Evolutionary conservation across 352 stramenopile species (phyloP).

Genomic region (Pythium aristosporum): DNA sequence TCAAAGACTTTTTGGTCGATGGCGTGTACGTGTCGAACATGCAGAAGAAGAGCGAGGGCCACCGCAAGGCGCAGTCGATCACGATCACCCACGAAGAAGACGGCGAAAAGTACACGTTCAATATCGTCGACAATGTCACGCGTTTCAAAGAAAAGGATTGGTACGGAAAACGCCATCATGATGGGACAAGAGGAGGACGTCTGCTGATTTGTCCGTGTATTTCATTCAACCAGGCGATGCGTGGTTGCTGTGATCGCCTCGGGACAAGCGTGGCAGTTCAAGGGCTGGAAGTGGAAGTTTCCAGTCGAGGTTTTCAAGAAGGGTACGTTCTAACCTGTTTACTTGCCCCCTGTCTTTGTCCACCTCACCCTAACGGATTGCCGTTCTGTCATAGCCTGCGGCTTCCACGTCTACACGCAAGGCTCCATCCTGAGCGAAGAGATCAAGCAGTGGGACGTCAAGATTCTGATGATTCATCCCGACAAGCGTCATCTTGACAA

Average conservation of each 20-base stretch:
- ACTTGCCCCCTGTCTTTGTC: background rate
- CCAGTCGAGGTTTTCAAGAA: constrained; percentile 91
- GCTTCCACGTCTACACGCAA: constrained; percentile 85
- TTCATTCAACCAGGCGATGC: constrained; percentile 51
- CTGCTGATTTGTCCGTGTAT: background rate
- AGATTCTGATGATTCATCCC: constrained; percentile 91
- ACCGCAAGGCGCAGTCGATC: constrained; percentile 80
- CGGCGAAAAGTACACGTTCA: constrained; percentile 83
- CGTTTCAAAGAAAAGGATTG: constrained; percentile 88
- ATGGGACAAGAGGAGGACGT: background rate
- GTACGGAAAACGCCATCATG: constrained; percentile 32
- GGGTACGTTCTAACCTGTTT: constrained; percentile 34
- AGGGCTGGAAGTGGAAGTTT: constrained; percentile 93
- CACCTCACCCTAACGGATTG: background rate
- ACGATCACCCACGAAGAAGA: constrained; percentile 82
- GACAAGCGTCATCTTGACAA: constrained; percentile 92
- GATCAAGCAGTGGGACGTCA: constrained; percentile 90
- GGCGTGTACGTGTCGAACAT: constrained; percentile 79
- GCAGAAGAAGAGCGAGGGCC: constrained; percentile 85
- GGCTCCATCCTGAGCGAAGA: constrained; percentile 74
- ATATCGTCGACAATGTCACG: constrained; percentile 85
- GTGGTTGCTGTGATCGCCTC: constrained; percentile 90
- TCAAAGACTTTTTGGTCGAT: constrained; percentile 85
- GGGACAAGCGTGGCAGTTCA: constrained; percentile 91
- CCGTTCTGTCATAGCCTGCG: constrained; percentile 45